phyloP scores from a whole-genome alignment of 441 rosid species.

The Mallotus japonicus region DNA sequence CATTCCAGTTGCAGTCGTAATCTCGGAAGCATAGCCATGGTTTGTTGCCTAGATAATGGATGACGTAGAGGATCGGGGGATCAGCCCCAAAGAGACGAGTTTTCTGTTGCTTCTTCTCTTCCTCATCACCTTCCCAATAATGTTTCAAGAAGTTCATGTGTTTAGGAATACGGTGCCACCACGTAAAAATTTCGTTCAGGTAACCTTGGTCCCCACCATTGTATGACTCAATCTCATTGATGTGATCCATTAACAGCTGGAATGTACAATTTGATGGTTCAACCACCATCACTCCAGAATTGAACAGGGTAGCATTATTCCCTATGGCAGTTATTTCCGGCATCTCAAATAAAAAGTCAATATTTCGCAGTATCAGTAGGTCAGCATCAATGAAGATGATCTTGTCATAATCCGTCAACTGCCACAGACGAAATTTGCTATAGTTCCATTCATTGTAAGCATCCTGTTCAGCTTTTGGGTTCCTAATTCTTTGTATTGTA shows the following conservation, averaged over 20 bases:
- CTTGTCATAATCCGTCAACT: conserved; percentile 73
- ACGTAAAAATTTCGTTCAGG: conserved; percentile 78
- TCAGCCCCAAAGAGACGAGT: conserved; percentile 61
- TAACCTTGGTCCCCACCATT: conserved; percentile 95
- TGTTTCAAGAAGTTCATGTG: conserved; percentile 93
- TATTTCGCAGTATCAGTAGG: conserved; percentile 75
- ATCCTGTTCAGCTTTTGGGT: conserved; percentile 67
- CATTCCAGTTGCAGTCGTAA: conserved; percentile 95
- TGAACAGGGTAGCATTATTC: conserved; percentile 72
- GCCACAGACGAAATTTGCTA: conserved; percentile 93
- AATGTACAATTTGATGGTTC: conserved; percentile 84
- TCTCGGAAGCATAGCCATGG: conserved; percentile 92
- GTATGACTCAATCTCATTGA: conserved; percentile 74
- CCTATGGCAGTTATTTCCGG: conserved; percentile 81
- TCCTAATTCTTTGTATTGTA: conserved; percentile 71
- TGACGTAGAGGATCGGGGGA: conserved; percentile 75
- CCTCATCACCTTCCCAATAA: conserved; percentile 82
- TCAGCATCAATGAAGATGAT: conserved; percentile 88
- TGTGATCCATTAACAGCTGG: conserved; percentile 74
- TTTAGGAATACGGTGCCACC: conserved; percentile 95
- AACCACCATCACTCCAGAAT: conserved; percentile 82
- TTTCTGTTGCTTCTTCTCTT: conserved; percentile 64
- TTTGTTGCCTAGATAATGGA: conserved; percentile 77
- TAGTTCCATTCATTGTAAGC: conserved; percentile 91
- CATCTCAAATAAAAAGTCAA: conserved; percentile 79